Evolutionary conservation across 2,329 filamentous ascomycete species (phyloP), one percentile per base, ranked within the genome.

Genomic region (Byssoonygena ceratinophila): DNA sequence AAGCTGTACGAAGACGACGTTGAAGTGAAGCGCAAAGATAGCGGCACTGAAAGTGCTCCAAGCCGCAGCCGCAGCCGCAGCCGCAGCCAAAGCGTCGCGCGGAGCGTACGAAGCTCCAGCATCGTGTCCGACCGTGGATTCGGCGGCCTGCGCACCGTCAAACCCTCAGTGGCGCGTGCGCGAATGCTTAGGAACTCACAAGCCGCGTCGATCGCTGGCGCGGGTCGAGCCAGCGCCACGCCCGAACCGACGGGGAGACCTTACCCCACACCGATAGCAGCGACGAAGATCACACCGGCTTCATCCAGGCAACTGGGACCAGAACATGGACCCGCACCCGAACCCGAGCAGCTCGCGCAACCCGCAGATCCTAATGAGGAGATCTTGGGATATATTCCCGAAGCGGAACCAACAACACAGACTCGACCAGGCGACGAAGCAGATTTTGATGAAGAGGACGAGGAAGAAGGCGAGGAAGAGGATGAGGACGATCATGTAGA

Each of bases 1-100:
- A 64, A 65, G 1, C 54, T 71, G 4, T 71, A 69, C 53, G 68
- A 68, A n/a, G 68, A 70, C 43, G 64, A 59, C 2, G 56, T 54
- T 25, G 60, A 64, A 3, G 25, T 48, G 11, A 55, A 55, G 46
- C 47, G 53, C 41, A 55, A 46, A 40, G 53, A 57, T 45, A 63
- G 58, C 36, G 54, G 61, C 51, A 62, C 40, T 16, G 51, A 52
- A 34, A 50, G 32, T 18, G 50, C 48, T 34, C 37, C n/a, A 20
- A 41, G 45, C 4, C 46, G 27, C 12, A 53, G 62, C 49, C 61
- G 64, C 14, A 67, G 63, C 54, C 59, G 64, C 14, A 67, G 63
- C 54, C 59, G 59, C 46, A 67, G 66, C 53, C 63, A 66, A 40
- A 68, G 67, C 54, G 40, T 57, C 22, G 51, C 46, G 22, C 50